Evolutionary conservation across 208 protist species (phyloP).

Genomic region (Borovskyia barvae): DNA sequence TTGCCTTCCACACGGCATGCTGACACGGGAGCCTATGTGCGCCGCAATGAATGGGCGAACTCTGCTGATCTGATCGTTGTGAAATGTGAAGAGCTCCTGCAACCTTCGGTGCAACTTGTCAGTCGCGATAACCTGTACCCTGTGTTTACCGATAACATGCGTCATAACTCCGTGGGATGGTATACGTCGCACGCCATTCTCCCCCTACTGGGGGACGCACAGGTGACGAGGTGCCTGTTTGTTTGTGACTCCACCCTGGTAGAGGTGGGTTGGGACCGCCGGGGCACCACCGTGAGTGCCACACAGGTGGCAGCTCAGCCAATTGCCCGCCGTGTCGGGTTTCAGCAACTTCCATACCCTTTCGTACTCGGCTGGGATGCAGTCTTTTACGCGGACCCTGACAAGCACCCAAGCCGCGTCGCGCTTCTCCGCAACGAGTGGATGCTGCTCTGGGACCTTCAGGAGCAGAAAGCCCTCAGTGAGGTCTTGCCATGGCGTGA

Average conservation of each 20-base stretch:
- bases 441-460: slow-evolving; percentile 63
- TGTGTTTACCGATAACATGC: slow-evolving; percentile 5
- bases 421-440: slow-evolving; percentile 42
- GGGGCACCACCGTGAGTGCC: slow-evolving; percentile 16
- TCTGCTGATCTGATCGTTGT: slow-evolving; percentile 10
- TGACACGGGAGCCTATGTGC: neutral
- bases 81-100: neutral
- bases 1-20: neutral
- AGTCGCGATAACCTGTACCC: slow-evolving; percentile 2
- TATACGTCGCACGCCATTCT: slow-evolving; percentile 1
- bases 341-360: slow-evolving; percentile 47
- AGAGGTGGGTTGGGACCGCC: neutral
- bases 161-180: neutral
- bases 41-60: too few relatives aligned
- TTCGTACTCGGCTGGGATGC: slow-evolving; percentile 63
- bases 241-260: slow-evolving; percentile 2
- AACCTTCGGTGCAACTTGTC: neutral
- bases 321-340: slow-evolving; percentile 34
- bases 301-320: slow-evolving; percentile 7
- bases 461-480: slow-evolving; percentile 1
- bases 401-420: slow-evolving; percentile 25
- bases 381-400: slow-evolving; percentile 52
- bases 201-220: neutral
- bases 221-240: neutral
- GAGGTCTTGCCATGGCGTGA: slow-evolving; percentile 11